These are phyloP conservation scores for Raffaelea arxii DNA, from an alignment of 2,329 filamentous ascomycete species.

Conservation along the genomic window DNA sequence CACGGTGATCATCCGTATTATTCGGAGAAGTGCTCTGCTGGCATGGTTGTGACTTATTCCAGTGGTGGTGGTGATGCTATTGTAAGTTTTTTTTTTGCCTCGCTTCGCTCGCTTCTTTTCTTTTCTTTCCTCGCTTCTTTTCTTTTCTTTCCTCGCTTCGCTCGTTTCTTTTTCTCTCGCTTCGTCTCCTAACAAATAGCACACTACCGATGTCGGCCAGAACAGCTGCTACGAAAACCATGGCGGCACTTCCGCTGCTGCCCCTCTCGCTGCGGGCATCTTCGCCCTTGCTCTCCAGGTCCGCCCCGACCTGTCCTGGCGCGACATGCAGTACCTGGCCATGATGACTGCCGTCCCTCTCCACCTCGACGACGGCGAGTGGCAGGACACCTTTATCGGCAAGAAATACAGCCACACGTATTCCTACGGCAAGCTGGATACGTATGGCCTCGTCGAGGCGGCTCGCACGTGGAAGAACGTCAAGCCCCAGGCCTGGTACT, in stretches of 20 bases:
- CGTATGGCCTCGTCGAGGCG: conserved; percentile 71
- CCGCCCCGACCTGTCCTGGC: conserved; percentile 81
- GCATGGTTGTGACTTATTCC: conserved; percentile 93
- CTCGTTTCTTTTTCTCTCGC: too few species aligned
- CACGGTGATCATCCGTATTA: conserved; percentile 88
- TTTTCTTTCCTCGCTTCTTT: too few species aligned
- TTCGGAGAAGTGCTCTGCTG: conserved; percentile 90
- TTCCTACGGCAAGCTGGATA: conserved; percentile 92
- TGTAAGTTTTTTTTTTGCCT: conserved; percentile 29
- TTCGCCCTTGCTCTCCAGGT: conserved; percentile 80
- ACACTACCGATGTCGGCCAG: conserved; percentile 87
- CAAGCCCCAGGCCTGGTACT: conserved; percentile 92
- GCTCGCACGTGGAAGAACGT: conserved; percentile 81
- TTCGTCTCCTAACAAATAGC: conserved; percentile 41
- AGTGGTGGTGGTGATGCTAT: conserved; percentile 84
- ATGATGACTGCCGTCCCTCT: conserved; percentile 77
- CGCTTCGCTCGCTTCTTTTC: too few species aligned
- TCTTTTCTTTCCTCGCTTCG: too few species aligned
- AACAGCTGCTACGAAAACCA: conserved; percentile 74
- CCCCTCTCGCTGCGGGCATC: conserved; percentile 83
- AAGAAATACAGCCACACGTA: conserved; percentile 89
- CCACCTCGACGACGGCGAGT: conserved; percentile 61
- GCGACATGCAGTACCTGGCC: conserved; percentile 87
- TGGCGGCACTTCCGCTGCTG: conserved; percentile 90
- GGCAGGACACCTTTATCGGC: conserved; percentile 72